Evolutionary conservation across 2,329 filamentous ascomycete genomes (phyloP).

Genomic region (Mollisia scopiformis): DNA sequence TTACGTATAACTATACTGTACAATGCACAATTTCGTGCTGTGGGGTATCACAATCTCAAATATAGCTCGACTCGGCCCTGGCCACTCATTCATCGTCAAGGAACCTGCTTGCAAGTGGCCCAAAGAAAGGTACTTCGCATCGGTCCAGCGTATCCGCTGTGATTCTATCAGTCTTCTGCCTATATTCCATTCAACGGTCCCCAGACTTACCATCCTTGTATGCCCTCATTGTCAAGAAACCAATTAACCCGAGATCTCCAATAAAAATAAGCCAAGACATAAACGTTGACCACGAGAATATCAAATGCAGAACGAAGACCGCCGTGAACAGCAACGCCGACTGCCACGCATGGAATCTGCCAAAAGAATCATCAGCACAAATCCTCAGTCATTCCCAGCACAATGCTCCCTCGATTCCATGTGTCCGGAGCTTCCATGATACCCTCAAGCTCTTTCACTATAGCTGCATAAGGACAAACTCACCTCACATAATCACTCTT

Average conservation of each 20-base stretch:
- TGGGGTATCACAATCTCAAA: constrained; percentile 31
- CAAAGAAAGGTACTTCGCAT: constrained; percentile 81
- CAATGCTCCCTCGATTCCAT: neutral
- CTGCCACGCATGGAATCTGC: constrained; percentile 97
- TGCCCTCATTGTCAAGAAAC: constrained; percentile 74
- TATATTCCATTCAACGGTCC: neutral
- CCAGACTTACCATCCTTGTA: constrained; percentile 71
- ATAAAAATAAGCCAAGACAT: constrained; percentile 84
- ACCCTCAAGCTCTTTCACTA: neutral
- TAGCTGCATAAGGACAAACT: constrained; percentile 32
- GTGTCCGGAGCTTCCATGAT: neutral
- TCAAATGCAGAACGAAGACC: constrained; percentile 75
- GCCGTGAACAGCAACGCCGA: constrained; percentile 80
- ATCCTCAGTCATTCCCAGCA: no score
- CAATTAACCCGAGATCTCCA: constrained; percentile 76
- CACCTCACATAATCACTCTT: constrained; percentile 97
- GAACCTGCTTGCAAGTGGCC: constrained; percentile 82
- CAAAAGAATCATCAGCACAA: constrained; percentile 18
- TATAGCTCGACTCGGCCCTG: neutral
- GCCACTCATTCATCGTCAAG: constrained; percentile 74
- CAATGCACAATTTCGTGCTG: constrained; percentile 8
- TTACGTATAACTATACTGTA: constrained; percentile 20
- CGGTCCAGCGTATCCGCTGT: constrained; percentile 60
- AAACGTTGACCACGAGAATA: constrained; percentile 83
- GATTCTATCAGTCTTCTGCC: constrained; percentile 21